phyloP scores from a whole-genome alignment of 23 red algal genomes.

The Agarophyton chilense region DNA sequence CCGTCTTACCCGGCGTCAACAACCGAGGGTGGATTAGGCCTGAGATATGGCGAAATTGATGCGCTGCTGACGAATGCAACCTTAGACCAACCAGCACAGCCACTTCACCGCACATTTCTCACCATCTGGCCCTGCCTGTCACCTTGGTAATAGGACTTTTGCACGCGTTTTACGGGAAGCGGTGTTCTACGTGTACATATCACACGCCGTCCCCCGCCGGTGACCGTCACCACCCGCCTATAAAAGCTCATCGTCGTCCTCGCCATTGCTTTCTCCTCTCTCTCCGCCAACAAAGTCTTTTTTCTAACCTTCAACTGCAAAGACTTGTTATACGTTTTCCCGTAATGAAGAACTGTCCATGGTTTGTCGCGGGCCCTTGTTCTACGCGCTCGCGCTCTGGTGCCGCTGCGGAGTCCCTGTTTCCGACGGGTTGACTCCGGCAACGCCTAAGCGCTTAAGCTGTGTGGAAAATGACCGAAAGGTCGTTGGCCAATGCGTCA shows the following conservation, averaged over 20 bases:
- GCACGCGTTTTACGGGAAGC: no score
- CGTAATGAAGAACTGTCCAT: slow-evolving; percentile 64
- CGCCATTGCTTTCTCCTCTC: background rate
- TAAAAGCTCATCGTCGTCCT: background rate
- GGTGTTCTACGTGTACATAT: background rate
- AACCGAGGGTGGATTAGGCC: no score
- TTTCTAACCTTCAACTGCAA: slow-evolving; percentile 82
- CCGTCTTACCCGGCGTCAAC: no score
- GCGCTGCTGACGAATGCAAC: background rate
- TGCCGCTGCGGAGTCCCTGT: slow-evolving; percentile 43
- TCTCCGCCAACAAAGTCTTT: slow-evolving; percentile 62
- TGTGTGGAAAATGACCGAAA: background rate
- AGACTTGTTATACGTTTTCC: slow-evolving; percentile 65
- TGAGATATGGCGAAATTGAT: background rate
- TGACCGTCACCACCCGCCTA: background rate
- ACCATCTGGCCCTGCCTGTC: no score
- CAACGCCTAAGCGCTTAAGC: background rate
- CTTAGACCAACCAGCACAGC: background rate
- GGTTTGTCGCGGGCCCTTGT: slow-evolving; percentile 46
- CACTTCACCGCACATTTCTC: background rate
- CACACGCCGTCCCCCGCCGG: background rate
- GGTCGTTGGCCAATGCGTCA: slow-evolving; percentile 53
- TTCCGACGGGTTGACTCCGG: slow-evolving; percentile 22
- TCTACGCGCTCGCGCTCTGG: background rate
- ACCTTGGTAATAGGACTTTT: no score